A percentile compares a stretch with the other conserved stretches of the same genome.
Evolutionary conservation across 331 rosid genomes (phyloP).

Genomic region (Malus hybrid): DNA sequence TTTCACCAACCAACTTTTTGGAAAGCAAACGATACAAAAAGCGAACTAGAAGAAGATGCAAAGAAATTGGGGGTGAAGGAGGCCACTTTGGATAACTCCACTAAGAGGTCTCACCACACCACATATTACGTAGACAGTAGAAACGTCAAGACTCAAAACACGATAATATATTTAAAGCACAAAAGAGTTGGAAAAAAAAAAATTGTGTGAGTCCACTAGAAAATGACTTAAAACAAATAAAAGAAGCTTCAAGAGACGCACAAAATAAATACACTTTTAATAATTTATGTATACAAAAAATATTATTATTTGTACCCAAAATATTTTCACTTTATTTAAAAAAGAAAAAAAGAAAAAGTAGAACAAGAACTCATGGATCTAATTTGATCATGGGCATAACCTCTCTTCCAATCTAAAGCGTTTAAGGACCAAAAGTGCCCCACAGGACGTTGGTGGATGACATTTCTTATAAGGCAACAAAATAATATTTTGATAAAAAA

Average conservation of each 20-base stretch:
- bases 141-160: slow-evolving; percentile 3
- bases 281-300: too few relatives aligned
- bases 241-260: not conserved
- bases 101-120: slow-evolving; percentile 11
- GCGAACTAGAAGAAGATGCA: not conserved
- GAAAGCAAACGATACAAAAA: slow-evolving; percentile 8
- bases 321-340: too few relatives aligned
- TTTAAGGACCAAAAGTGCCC: not conserved
- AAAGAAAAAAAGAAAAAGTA: too few relatives aligned
- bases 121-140: not conserved
- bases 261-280: too few relatives aligned
- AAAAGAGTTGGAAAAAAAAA: not conserved
- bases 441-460: not conserved
- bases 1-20: slow-evolving; percentile 11
- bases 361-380: not conserved
- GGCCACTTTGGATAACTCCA: not conserved
- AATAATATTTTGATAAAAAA: not conserved
- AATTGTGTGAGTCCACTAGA: not conserved
- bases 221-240: not conserved
- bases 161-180: slow-evolving; percentile 11
- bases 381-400: not conserved
- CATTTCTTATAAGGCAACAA: not conserved
- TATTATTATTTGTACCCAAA: too few relatives aligned
- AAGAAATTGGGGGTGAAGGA: not conserved
- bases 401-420: not conserved